Evolutionary conservation across 2,329 filamentous ascomycete species (phyloP).

Genomic region (Xylariaceae sp.): DNA sequence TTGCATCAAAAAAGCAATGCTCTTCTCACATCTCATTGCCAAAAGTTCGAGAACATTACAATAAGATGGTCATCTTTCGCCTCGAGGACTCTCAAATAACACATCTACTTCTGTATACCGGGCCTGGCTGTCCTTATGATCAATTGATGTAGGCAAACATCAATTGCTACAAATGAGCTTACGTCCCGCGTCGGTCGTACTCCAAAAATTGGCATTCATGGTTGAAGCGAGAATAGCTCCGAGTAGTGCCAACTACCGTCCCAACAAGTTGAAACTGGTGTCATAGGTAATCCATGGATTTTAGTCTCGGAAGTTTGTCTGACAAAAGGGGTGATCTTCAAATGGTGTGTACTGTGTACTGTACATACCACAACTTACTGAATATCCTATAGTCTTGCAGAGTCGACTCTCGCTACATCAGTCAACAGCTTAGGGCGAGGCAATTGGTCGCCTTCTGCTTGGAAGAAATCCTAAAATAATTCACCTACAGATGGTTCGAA

Average conservation of each 20-base stretch:
- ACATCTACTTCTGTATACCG: not conserved
- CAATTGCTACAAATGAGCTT: not conserved
- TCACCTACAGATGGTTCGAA: not conserved
- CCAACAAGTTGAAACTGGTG: constrained; percentile 22
- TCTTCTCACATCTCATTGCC: too few species aligned
- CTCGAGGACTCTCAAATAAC: not conserved
- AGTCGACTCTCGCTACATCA: not conserved
- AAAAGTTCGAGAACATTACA: too few species aligned
- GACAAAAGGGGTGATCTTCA: not conserved
- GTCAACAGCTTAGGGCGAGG: not conserved
- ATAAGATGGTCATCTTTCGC: too few species aligned
- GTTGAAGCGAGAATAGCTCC: constrained; percentile 30
- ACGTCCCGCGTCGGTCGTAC: constrained; percentile 4
- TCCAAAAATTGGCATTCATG: constrained; percentile 17
- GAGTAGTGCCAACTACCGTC: constrained; percentile 31
- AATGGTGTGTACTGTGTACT: not conserved
- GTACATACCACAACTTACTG: not conserved
- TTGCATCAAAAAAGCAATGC: constrained; percentile 15
- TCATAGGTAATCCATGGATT: constrained; percentile 27
- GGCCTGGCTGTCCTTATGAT: not conserved
- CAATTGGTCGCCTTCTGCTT: constrained; percentile 7
- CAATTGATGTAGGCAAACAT: constrained; percentile 16
- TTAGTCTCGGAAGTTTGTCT: constrained; percentile 18
- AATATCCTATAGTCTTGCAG: too few species aligned
- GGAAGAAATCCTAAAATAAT: not conserved